Base-by-base conservation (phyloP, 2,329 filamentous ascomycete species). In the Pestalotiopsis sp. region DNA sequence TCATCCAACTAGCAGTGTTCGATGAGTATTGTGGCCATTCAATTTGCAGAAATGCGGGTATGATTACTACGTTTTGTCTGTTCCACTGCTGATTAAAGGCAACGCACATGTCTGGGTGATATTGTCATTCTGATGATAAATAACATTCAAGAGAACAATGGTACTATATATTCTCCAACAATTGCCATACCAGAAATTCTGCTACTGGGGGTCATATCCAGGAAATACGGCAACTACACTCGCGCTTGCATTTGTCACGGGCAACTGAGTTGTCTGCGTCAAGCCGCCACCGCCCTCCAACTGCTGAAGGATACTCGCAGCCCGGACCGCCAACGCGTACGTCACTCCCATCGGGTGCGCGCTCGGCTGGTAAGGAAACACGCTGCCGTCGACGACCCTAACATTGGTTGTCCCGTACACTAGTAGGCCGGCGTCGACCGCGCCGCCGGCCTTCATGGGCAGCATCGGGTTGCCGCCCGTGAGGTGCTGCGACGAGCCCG, bases 381-480 rank as follows among this genome's bases (percentile, higher is more conserved):
- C 72, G 52, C 70, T 73, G 64, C 68, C 71, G 65, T 76, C 75
- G 38, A 73, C 76, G 52, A 81, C 73, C 40, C 78, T 75, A 58
- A 81, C 68, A 59, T 74, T 73, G 13, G 69, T 66, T 26, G 77
- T 73, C 17, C 78, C 78, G 66, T 79, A 77, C 17, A 81, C 80
- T 62, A 70, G 68, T 63, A 80, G 73, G 14, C 72, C 72, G n/a
- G 73, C 69, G 68, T 78, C 73, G 13, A 81, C 78, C 20, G 81
- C 79, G 24, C 79, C 78, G 30, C 78, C 78, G 67, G 76, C 72
- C 65, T 77, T 75, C 35, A 69, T 75, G 7, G 81, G 79, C 66
- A 84, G 74, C 83, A 85, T 85, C n/a, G 55, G 64, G 59, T 64
- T 68, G 1, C 68, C 68, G 20, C 68, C 58, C 11, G 66, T 68